Evolutionary conservation across 2,329 filamentous ascomycete species (phyloP).

Genomic region (Ophiostoma ulmi): DNA sequence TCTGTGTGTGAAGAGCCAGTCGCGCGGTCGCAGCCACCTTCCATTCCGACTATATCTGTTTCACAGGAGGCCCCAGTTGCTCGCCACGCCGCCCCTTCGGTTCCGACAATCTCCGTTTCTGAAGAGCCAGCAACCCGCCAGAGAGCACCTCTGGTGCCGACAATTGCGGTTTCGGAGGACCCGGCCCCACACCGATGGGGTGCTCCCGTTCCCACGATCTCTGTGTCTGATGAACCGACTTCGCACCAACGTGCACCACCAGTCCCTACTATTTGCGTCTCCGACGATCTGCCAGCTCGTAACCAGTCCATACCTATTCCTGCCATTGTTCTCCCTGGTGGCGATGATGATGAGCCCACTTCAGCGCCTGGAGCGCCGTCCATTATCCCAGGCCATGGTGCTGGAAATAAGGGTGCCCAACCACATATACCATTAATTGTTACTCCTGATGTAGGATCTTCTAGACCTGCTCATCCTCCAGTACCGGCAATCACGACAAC

Average conservation of each 20-base stretch:
- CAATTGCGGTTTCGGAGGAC: not conserved
- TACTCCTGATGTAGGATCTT: constrained; percentile 16
- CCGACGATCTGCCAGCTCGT: not conserved
- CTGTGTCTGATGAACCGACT: not conserved
- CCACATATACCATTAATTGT: constrained; percentile 40
- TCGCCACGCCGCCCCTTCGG: constrained; percentile 30
- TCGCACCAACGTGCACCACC: constrained; percentile 23
- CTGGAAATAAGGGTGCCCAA: constrained; percentile 21
- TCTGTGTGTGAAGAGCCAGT: constrained; percentile 13
- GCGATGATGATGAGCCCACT: constrained; percentile 26
- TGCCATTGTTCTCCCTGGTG: constrained; percentile 38
- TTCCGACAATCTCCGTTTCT: constrained; percentile 39
- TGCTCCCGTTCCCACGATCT: not conserved
- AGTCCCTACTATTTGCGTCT: not conserved
- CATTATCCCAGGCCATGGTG: constrained; percentile 20
- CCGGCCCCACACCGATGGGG: not conserved
- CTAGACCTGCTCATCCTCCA: not conserved
- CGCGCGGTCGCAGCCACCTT: constrained; percentile 26
- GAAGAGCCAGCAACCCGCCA: constrained; percentile 5
- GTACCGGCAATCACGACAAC: not conserved
- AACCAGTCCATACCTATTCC: constrained; percentile 36
- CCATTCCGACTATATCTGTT: constrained; percentile 35
- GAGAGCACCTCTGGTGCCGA: not conserved
- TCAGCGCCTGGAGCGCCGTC: not conserved
- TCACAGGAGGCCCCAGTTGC: constrained; percentile 33